These are phyloP conservation scores for Kazachstania africana DNA, from an alignment of 805 yeast species.

Conservation along the genomic window DNA sequence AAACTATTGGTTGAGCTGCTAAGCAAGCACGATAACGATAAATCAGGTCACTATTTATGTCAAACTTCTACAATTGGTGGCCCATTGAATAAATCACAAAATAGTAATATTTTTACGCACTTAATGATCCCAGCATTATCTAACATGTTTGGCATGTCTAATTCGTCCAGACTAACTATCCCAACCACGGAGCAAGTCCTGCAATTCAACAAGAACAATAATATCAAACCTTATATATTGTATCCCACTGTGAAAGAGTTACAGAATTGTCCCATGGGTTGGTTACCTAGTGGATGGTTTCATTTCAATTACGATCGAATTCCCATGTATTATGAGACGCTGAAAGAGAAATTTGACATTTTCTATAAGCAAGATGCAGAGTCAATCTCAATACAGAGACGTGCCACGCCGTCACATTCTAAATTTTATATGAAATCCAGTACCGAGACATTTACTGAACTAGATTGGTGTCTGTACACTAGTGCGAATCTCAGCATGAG, in stretches of 20 bases:
- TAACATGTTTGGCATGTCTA: background rate
- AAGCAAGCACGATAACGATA: background rate
- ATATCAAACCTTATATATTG: conserved; percentile 13
- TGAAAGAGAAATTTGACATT: conserved; percentile 9
- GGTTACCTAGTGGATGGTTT: conserved; percentile 21
- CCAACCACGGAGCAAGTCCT: conserved; percentile 1
- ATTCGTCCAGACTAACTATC: background rate
- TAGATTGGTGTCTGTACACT: conserved; percentile 63
- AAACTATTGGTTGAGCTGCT: conserved; percentile 6
- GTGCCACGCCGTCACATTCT: conserved; percentile 44
- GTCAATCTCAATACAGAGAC: conserved; percentile 2
- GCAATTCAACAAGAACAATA: conserved; percentile 1
- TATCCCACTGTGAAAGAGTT: conserved; percentile 22
- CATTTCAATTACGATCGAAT: conserved; percentile 14
- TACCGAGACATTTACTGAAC: conserved; percentile 29
- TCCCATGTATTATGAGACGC: conserved; percentile 7
- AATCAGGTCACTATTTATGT: conserved; percentile 17
- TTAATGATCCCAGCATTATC: conserved; percentile 16
- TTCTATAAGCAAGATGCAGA: conserved; percentile 16
- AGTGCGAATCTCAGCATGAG: conserved; percentile 65
- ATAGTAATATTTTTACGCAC: conserved; percentile 16
- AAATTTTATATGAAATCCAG: conserved; percentile 52
- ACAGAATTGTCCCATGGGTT: conserved; percentile 11
- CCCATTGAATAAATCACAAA: conserved; percentile 7
- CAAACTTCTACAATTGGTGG: conserved; percentile 27